These are phyloP conservation scores for Selenicereus undatus DNA, from an alignment of 148 eudicot species.

Conservation along the genomic window DNA sequence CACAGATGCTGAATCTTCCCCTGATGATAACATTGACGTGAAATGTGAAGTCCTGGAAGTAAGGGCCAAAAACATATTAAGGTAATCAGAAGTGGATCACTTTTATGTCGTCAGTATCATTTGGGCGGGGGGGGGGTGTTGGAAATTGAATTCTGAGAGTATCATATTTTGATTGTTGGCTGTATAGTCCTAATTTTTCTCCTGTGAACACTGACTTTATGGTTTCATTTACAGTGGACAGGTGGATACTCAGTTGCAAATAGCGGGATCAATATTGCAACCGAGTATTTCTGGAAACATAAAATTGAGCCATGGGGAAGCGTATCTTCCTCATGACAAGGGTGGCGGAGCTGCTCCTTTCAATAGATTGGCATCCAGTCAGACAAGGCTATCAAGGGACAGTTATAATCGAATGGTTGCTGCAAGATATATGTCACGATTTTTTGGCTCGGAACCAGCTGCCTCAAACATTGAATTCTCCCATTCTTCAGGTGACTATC, in stretches of 20 bases:
- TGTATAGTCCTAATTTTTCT: not conserved
- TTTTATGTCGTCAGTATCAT: not conserved
- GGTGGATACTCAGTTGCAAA: constrained; percentile 92
- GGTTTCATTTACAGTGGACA: constrained; percentile 67
- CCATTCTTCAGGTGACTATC: constrained; percentile 54
- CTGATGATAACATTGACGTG: constrained; percentile 88
- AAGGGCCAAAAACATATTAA: constrained; percentile 79
- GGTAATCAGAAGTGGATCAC: constrained; percentile 33
- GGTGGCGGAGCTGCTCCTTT: constrained; percentile 89
- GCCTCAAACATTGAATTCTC: constrained; percentile 45
- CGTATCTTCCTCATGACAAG: constrained; percentile 95
- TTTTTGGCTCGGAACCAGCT: constrained; percentile 77
- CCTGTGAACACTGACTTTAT: constrained; percentile 25
- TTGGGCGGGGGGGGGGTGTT: not conserved
- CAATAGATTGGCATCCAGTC: constrained; percentile 55
- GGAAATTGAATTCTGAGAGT: not conserved
- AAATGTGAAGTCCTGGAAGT: constrained; percentile 96
- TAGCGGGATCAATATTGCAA: constrained; percentile 90
- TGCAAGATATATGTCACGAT: constrained; percentile 85
- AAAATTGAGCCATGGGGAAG: constrained; percentile 93
- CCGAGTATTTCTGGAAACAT: constrained; percentile 96
- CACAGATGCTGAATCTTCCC: constrained; percentile 65
- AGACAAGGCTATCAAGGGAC: constrained; percentile 54
- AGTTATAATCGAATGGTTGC: constrained; percentile 79
- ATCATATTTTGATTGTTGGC: not conserved